Evolutionary conservation across 768 basidiomycete species (phyloP), one percentile per base, ranked within the genome.

Genomic region (Crucibulum laeve): DNA sequence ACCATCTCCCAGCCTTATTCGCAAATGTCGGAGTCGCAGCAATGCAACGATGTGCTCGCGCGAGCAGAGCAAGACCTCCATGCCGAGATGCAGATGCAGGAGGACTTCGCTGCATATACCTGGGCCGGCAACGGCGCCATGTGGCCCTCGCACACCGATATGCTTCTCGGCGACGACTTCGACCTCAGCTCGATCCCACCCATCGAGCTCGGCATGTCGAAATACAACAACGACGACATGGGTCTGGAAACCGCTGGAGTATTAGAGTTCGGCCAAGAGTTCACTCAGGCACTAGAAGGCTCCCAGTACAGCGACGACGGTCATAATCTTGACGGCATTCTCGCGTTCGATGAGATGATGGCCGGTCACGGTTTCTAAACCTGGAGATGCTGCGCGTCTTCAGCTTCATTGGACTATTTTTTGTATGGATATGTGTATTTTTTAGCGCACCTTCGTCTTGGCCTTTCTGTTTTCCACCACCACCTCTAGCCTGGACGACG

Each of bases 101-200:
- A 68, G 3, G 65, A 69, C 46, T 62, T 64, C 39, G 61, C 65
- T 15, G 56, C 57, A 22, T 69, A 60, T 57, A 48, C 47, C 15
- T 76, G 73, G 72, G 59, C 59, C 25, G 48, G 45, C 52, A 42
- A 53, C 34, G 48, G 47, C 33, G 46, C 56, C 1, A 46, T 64
- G 5, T 71, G 69, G 71, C 52, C 52, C 21, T 53, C 47, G 41
- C 58, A 53, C 33, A 54, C 58, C 46, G 70, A 53, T 18, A 49
- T 51, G 59, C 62, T 85, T 35, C 64, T 60, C 28, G 73, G 70
- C 43, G 80, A 82, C 58, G 84, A 86, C 62, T 87, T 85, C 56
- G 83, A 85, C 54, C 60, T 87, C 49, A 63, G 54, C 51, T 64
- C 79, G 18, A 87, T 87, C 49, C 83, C 82, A 2, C 76, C 82